Evolutionary conservation across 2,329 filamentous ascomycete species (phyloP).

Genomic region (Penicillium sp.): DNA sequence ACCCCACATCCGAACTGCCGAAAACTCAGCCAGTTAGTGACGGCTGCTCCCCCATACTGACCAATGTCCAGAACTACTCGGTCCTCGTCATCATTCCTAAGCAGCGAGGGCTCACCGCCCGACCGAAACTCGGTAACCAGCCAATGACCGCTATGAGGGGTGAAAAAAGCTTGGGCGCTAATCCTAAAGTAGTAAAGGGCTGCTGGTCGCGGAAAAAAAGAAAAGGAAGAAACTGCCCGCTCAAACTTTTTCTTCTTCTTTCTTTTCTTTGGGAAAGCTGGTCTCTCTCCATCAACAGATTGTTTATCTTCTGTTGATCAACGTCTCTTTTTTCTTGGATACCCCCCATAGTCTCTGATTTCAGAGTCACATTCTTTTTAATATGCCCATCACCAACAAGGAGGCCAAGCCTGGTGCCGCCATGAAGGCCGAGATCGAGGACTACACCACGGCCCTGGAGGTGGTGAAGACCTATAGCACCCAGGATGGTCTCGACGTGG

Average conservation of each 20-base stretch:
- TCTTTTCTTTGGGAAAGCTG: slow-evolving; percentile 60
- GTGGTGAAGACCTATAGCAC: slow-evolving; percentile 77
- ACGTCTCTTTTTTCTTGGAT: slow-evolving; percentile 26
- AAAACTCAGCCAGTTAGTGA: neutral
- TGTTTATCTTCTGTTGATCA: slow-evolving; percentile 53
- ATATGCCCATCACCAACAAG: slow-evolving; percentile 76
- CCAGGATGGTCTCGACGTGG: slow-evolving; percentile 83
- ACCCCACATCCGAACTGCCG: neutral
- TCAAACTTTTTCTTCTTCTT: slow-evolving; percentile 47
- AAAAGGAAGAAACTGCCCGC: slow-evolving; percentile 38
- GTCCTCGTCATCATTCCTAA: slow-evolving; percentile 22
- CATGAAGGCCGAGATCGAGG: slow-evolving; percentile 63
- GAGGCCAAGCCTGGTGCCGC: slow-evolving; percentile 54
- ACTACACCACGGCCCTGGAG: slow-evolving; percentile 76
- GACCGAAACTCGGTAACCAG: slow-evolving; percentile 32
- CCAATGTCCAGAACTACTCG: neutral
- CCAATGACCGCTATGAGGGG: slow-evolving; percentile 28
- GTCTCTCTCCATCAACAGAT: slow-evolving; percentile 64
- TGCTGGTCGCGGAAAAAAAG: slow-evolving; percentile 32
- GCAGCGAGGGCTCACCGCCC: slow-evolving; percentile 31
- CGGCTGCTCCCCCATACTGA: neutral
- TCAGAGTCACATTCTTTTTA: slow-evolving; percentile 40
- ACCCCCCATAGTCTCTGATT: slow-evolving; percentile 28
- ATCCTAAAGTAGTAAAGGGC: slow-evolving; percentile 26
- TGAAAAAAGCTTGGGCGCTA: slow-evolving; percentile 25